These are phyloP conservation scores for Trichoderma pleuroti DNA, from an alignment of 2,329 filamentous ascomycete species.

Conservation along the genomic window DNA sequence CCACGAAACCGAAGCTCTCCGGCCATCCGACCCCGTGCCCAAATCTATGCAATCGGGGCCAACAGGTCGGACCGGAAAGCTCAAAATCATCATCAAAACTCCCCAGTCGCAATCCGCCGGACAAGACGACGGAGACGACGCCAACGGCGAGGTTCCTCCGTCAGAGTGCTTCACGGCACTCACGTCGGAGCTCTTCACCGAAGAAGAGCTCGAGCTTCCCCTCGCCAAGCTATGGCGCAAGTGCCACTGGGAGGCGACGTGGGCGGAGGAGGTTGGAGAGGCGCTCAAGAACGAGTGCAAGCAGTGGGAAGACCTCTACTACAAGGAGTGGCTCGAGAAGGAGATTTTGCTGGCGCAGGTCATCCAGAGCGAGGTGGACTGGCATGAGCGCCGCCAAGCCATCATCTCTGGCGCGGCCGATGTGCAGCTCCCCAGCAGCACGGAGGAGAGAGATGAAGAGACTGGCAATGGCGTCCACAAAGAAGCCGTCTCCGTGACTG, in stretches of 20 bases:
- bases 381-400: conserved; percentile 55
- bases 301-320: conserved; percentile 61
- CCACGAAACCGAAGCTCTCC: conserved; percentile 90
- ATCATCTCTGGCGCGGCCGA: conserved; percentile 50
- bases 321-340: conserved; percentile 74
- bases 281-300: conserved; percentile 62
- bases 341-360: conserved; percentile 74
- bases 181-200: conserved; percentile 58
- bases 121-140: conserved; percentile 55
- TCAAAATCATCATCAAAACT: conserved; percentile 63
- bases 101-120: conserved; percentile 55
- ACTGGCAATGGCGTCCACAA: conserved; percentile 24
- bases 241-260: conserved; percentile 67
- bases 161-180: conserved; percentile 57
- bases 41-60: conserved; percentile 59
- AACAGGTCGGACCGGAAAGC: conserved; percentile 47
- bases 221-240: conserved; percentile 62
- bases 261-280: conserved; percentile 66
- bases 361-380: conserved; percentile 62
- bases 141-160: conserved; percentile 53
- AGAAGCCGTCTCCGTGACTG: neutral
- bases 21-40: conserved; percentile 71
- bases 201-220: conserved; percentile 60
- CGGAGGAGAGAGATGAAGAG: conserved; percentile 30
- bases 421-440: conserved; percentile 38